A percentile compares a stretch with the other conserved stretches of the same genome.
These are phyloP conservation scores for Plasmodium vinckei DNA, from an alignment of 169 alveolate species.

Conservation along the genomic window DNA sequence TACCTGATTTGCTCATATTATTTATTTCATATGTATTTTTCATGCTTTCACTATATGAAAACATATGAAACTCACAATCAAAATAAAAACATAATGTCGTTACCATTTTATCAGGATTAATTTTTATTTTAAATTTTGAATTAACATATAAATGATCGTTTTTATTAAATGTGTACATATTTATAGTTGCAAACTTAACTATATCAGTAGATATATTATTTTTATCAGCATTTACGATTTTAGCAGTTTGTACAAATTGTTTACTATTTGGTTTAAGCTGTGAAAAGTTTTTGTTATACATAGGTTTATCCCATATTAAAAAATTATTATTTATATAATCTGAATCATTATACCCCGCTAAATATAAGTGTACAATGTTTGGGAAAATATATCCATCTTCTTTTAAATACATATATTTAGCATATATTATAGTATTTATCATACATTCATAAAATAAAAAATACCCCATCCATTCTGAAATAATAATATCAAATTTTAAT, in stretches of 20 bases:
- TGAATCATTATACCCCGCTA: slow-evolving; percentile 94
- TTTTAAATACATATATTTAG: slow-evolving; percentile 93
- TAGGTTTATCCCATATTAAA: slow-evolving; percentile 90
- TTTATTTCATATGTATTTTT: slow-evolving; percentile 26
- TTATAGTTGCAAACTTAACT: slow-evolving; percentile 70
- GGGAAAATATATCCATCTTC: slow-evolving; percentile 94
- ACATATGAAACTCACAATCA: slow-evolving; percentile 78
- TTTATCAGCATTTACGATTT: slow-evolving; percentile 78
- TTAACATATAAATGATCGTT: slow-evolving; percentile 10
- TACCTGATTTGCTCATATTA: slow-evolving; percentile 34
- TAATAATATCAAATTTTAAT: slow-evolving; percentile 95
- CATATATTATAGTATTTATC: slow-evolving; percentile 96
- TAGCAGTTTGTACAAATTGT: slow-evolving; percentile 76
- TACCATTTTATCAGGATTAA: slow-evolving; percentile 50
- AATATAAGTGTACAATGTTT: slow-evolving; percentile 89
- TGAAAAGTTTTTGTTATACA: slow-evolving; percentile 78
- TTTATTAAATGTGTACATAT: slow-evolving; percentile 76
- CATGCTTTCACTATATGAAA: slow-evolving; percentile 1
- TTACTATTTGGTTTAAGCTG: slow-evolving; percentile 77
- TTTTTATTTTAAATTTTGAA: slow-evolving; percentile 40
- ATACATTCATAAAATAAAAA: slow-evolving; percentile 95
- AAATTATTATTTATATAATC: slow-evolving; percentile 93
- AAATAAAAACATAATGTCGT: slow-evolving; percentile 78
- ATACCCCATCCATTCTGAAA: slow-evolving; percentile 99
- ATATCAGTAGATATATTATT: slow-evolving; percentile 76